Conservation (phyloP, 345 rosid species). For the Bruguiera parviflora region DNA sequence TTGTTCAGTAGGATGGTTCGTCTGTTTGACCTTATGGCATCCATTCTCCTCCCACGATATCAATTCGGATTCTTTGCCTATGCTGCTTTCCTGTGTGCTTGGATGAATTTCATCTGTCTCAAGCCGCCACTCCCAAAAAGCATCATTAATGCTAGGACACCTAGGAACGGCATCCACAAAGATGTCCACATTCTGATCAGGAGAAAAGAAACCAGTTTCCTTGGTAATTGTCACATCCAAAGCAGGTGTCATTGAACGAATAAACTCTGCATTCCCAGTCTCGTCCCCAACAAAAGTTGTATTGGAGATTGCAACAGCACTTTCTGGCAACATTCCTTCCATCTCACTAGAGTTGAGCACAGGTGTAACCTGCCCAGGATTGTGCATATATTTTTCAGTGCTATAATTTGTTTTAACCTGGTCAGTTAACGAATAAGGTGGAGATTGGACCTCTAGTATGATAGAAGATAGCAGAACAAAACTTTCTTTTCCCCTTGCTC, state of each 20-base stretch:
- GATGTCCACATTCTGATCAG: slow-evolving; percentile 4
- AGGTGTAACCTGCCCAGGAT: slow-evolving; percentile 6
- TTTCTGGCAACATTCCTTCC: slow-evolving; percentile 9
- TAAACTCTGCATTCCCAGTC: background rate
- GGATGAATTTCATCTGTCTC: slow-evolving; percentile 23
- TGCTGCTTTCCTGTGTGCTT: slow-evolving; percentile 3
- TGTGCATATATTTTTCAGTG: slow-evolving; percentile 13
- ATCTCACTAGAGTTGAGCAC: background rate
- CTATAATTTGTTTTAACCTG: slow-evolving; percentile 12
- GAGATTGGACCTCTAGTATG: slow-evolving; percentile 21
- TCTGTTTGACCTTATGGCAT: slow-evolving; percentile 12
- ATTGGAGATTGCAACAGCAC: slow-evolving; percentile 7
- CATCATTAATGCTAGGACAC: slow-evolving; percentile 52
- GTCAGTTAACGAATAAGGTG: slow-evolving; percentile 19
- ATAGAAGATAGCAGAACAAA: too few relatives aligned
- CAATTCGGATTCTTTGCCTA: slow-evolving; percentile 17
- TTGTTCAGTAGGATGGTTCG: slow-evolving; percentile 23
- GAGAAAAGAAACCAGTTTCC: slow-evolving; percentile 16
- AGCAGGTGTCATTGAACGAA: background rate
- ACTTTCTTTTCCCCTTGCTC: too few relatives aligned
- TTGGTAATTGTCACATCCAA: slow-evolving; percentile 4
- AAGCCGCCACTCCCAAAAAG: too few relatives aligned
- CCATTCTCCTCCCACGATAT: slow-evolving; percentile 20
- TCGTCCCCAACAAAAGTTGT: background rate
- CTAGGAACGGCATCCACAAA: slow-evolving; percentile 30